A percentile compares a stretch with the other conserved stretches of the same genome.
Evolutionary conservation across 169 alveolate species (phyloP).

Genomic region (Plasmodium cynomolgi): DNA sequence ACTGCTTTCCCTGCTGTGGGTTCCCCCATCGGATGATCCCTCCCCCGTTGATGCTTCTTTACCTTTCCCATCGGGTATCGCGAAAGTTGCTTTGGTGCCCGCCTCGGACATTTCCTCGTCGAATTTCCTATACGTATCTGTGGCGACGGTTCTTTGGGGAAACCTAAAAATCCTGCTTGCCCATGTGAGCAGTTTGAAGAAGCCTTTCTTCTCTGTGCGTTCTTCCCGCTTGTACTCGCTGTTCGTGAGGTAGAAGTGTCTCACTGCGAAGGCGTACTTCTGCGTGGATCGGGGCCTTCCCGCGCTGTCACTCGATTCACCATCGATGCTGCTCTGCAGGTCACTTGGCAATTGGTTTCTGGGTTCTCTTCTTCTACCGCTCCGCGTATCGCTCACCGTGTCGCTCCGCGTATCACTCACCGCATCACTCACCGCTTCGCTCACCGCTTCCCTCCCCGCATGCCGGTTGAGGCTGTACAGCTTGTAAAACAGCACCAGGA

Average conservation of each 20-base stretch:
- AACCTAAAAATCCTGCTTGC: not conserved
- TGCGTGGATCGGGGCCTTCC: not conserved
- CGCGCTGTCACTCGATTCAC: not conserved
- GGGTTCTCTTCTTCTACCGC: not conserved
- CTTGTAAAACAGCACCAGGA: slow-evolving; percentile 24
- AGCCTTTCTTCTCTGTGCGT: not conserved
- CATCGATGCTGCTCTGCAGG: not conserved
- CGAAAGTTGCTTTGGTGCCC: not conserved
- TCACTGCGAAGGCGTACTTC: slow-evolving; percentile 24
- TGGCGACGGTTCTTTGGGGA: not conserved
- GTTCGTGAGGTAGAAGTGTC: slow-evolving; percentile 36
- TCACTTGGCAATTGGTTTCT: not conserved
- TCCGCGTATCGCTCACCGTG: no score
- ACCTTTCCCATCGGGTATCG: not conserved
- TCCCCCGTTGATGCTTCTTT: not conserved
- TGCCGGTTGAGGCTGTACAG: not conserved
- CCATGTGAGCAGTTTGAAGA: not conserved
- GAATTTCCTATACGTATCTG: not conserved
- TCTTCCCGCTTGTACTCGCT: slow-evolving; percentile 1
- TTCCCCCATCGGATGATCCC: not conserved
- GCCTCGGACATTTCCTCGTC: not conserved
- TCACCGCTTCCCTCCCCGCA: not conserved
- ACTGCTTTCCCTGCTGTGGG: not conserved
- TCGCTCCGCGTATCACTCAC: no score
- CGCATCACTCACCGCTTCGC: no score